Evolutionary conservation across 2,329 filamentous ascomycete genomes (phyloP), one percentile per base, ranked within the genome.

Genomic region (Colletotrichum sp.): DNA sequence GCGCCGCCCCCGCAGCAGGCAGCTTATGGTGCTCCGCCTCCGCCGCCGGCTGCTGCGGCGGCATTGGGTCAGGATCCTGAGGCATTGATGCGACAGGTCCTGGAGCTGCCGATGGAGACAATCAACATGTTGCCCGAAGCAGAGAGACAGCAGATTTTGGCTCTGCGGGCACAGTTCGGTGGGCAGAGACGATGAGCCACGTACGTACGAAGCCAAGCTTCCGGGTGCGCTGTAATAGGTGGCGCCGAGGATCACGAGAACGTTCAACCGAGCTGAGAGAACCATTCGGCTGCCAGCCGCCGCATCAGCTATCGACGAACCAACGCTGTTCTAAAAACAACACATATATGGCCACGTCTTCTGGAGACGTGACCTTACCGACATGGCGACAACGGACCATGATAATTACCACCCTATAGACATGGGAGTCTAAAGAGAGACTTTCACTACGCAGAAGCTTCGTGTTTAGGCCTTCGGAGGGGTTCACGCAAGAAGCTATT

Each of bases 91-190:
- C 91, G 94, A 78, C 94, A 96, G 80, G 94, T 98, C 64, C 89
- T 98, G 87, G 91, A 90, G 70, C 92, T 98, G 87, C 92, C 95
- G 4, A 94, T 95, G 80, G 90, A 94, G 74, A 92, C 95, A 72
- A 96, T 99, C 79, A 94, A 96, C 82, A 91, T 92, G 81, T 87
- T 98, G 65, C 92, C 94, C 7, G 94, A 95, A 48, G 90, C 91
- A 24, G 93, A 97, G 81, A 90, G 94, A 70, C 91, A 91, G 76
- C 95, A 98, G 84, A 93, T 99, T 71, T 90, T 98, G 87, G 89
- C 93, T 48, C 87, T 98, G 72, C 90, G 95, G 71, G 92, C 93
- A 78, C 89, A 91, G 71, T 89, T 95, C 79, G 87, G 88, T 75
- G 81, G 80, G 18, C 86, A 87, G 75, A 82, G 84, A 79, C 84